Evolutionary conservation across 495 filamentous ascomycete genomes (phyloP).

Genomic region (Evansstolkia leycettana): DNA sequence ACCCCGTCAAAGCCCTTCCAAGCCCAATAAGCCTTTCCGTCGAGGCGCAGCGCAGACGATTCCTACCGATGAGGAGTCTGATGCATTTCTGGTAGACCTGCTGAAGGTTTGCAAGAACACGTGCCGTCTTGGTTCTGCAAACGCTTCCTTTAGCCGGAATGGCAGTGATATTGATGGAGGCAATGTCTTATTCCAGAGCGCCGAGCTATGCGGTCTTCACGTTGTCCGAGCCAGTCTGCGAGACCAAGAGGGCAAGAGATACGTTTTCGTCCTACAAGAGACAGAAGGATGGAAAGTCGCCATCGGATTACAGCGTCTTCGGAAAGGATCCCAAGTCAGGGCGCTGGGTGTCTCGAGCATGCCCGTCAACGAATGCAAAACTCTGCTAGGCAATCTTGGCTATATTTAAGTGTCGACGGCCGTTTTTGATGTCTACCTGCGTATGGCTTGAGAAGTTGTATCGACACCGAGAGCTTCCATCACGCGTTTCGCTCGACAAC

Average conservation of each 20-base stretch:
- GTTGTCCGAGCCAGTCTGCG: slow-evolving; percentile 70
- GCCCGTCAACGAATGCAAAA: slow-evolving; percentile 45
- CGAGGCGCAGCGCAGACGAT: slow-evolving; percentile 27
- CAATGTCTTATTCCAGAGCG: slow-evolving; percentile 31
- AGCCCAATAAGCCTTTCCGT: slow-evolving; percentile 12
- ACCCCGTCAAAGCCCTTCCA: slow-evolving; percentile 15
- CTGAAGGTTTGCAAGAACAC: slow-evolving; percentile 49
- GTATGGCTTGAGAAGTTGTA: too few relatives aligned
- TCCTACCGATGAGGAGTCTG: slow-evolving; percentile 49
- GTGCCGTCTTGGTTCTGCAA: slow-evolving; percentile 37
- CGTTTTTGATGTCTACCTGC: neutral
- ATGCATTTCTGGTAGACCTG: slow-evolving; percentile 44
- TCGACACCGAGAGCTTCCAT: too few relatives aligned
- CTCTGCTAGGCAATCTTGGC: slow-evolving; percentile 48
- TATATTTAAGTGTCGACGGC: slow-evolving; percentile 28
- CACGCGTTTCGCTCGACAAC: too few relatives aligned
- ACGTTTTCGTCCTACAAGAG: slow-evolving; percentile 70
- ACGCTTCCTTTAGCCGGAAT: slow-evolving; percentile 15
- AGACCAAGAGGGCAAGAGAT: slow-evolving; percentile 73
- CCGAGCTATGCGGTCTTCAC: slow-evolving; percentile 53
- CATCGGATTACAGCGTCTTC: slow-evolving; percentile 61
- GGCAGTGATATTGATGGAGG: slow-evolving; percentile 3
- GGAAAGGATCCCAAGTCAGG: slow-evolving; percentile 56
- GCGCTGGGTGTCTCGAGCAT: slow-evolving; percentile 53
- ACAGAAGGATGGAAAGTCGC: slow-evolving; percentile 91